A percentile compares a stretch with the other conserved stretches of the same genome.
Evolutionary conservation across 352 stramenopile species (phyloP).

Genomic region (Phytophthora macrochlamydospora): DNA sequence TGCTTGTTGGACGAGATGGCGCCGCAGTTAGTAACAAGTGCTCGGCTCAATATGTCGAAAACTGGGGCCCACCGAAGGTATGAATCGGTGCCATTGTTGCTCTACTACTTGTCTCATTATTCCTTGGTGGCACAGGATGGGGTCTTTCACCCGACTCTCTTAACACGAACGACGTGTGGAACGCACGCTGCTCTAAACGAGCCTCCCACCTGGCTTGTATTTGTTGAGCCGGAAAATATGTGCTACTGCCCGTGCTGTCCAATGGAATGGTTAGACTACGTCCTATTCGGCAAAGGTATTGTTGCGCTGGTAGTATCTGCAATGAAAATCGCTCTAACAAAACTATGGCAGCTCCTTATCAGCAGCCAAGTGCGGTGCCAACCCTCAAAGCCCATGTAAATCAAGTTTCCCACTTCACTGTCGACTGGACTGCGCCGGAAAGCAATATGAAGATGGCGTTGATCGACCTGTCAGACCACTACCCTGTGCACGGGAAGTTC

Average conservation of each 20-base stretch:
- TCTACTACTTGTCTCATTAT: neutral
- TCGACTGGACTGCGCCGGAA: constrained; percentile 67
- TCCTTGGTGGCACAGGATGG: constrained; percentile 43
- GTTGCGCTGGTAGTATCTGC: neutral
- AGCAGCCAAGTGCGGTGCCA: constrained; percentile 57
- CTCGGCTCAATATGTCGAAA: constrained; percentile 62
- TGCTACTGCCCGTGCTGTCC: constrained; percentile 86
- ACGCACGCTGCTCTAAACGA: constrained; percentile 21
- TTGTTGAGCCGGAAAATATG: constrained; percentile 47
- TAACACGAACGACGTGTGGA: constrained; percentile 62
- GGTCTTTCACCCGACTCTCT: constrained; percentile 52
- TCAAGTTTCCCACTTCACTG: constrained; percentile 57
- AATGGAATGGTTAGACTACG: constrained; percentile 85
- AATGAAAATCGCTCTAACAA: neutral
- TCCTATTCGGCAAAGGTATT: constrained; percentile 72
- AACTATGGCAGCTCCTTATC: constrained; percentile 53
- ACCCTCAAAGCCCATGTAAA: constrained; percentile 67
- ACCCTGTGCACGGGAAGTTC: constrained; percentile 73
- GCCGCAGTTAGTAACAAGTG: constrained; percentile 81
- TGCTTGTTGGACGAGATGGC: constrained; percentile 81
- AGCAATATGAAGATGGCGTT: constrained; percentile 61
- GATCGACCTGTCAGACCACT: constrained; percentile 81
- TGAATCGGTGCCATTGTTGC: neutral
- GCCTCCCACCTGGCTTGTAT: constrained; percentile 33
- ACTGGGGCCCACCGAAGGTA: constrained; percentile 70